A percentile compares a stretch with the other conserved stretches of the same genome.
Evolutionary conservation across 2,329 filamentous ascomycete genomes (phyloP).

Genomic region (Aspergillus bombycis): DNA sequence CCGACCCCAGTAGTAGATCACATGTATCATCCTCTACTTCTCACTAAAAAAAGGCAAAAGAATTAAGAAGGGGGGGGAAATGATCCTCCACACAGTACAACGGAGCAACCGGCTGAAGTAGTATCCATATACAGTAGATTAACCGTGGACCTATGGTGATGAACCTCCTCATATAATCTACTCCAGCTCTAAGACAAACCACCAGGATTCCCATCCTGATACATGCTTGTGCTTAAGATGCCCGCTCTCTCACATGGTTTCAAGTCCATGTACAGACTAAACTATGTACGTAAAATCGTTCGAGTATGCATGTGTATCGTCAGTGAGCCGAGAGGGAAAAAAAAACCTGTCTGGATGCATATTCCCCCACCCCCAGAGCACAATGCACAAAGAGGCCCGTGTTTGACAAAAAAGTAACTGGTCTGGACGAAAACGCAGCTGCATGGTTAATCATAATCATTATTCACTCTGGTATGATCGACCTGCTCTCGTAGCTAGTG

Average conservation of each 20-base stretch:
- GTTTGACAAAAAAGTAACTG: conserved; percentile 9
- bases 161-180: not conserved
- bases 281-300: conserved; percentile 3
- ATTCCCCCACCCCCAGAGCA: conserved; percentile 7
- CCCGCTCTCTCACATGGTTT: not conserved
- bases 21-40: not conserved
- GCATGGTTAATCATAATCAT: not conserved
- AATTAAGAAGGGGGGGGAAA: too few relatives aligned
- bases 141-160: too few relatives aligned
- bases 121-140: too few relatives aligned
- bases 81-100: too few relatives aligned
- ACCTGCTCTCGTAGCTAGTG: conserved; percentile 1
- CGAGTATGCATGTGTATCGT: conserved; percentile 14
- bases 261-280: not conserved
- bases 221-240: not conserved
- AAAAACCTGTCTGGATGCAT: not conserved
- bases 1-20: not conserved
- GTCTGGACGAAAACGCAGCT: not conserved
- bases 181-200: not conserved
- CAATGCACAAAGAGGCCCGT: conserved; percentile 23
- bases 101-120: too few relatives aligned
- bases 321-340: not conserved
- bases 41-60: not conserved
- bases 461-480: conserved; percentile 4
- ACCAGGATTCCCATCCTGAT: not conserved